Base-by-base conservation (phyloP, 768 basidiomycete genomes). In the Phanerodontia chrysosporium region DNA sequence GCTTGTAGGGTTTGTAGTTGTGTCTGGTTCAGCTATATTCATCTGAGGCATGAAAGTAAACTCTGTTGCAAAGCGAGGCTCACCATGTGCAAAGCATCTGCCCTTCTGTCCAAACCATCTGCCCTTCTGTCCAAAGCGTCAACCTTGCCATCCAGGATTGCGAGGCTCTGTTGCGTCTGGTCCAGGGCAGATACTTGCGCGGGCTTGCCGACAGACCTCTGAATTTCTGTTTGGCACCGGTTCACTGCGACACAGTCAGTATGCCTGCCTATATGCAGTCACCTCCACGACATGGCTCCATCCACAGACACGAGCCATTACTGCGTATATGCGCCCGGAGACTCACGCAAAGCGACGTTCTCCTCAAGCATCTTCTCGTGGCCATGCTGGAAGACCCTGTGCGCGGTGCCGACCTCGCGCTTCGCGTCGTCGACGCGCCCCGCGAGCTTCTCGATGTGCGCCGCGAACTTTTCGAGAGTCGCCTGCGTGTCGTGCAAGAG, bases 401-500 rank as follows among this genome's bases (percentile, higher is more conserved):
- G 80, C 2, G 82, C 78, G 6, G 75, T 71, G 24, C 75, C 71
- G 29, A 89, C 76, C 63, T 87, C 84, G 6, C 73, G 69, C 62
- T 77, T 79, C 25, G 83, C 75, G 30, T 81, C 76, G 14, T 83
- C 80, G 13, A 87, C 75, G 30, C 73, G 76, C 12, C 70, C 69
- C 1, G 82, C 70, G 24, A 90, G 75, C n/a, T 71, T 71, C 45
- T 81, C 83, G 14, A 85, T 80, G 29, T 79, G 78, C 7, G 73
- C 73, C 0, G 85, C 81, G 59, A 90, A 90, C 64, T 75, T 81
- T 70, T 91, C 87, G 35, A 90, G 77, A 61, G 85, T 82, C 22
- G 80, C 81, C 57, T 89, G 87, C 0, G 87, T 89, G 67, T 90
- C 89, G 62, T 90, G 83, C 22, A 91, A 73, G 13, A 90, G 77